Evolutionary conservation across 2,329 filamentous ascomycete species (phyloP).

Genomic region (Anthostomella pinea): DNA sequence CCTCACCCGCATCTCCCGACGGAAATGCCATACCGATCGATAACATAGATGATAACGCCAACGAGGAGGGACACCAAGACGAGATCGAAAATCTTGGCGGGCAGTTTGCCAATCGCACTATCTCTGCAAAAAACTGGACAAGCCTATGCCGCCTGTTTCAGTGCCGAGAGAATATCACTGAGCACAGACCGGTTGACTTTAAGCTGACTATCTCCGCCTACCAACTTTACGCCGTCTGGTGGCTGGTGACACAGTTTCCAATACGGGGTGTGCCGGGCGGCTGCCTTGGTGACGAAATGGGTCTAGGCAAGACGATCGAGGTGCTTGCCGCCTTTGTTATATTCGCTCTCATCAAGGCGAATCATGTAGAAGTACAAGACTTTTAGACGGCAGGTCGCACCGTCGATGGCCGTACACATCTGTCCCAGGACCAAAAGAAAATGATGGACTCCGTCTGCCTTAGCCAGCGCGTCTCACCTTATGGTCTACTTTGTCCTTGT

Average conservation of each 20-base stretch:
- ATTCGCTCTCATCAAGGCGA: conserved; percentile 4
- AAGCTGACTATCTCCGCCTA: conserved; percentile 5
- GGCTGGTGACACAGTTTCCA: conserved; percentile 1
- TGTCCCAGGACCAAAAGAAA: neutral
- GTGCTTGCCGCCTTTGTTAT: neutral
- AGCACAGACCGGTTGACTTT: conserved; percentile 1
- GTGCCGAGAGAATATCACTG: conserved; percentile 4
- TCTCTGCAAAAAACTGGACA: conserved; percentile 5
- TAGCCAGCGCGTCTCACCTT: no score
- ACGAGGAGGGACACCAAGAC: conserved; percentile 1
- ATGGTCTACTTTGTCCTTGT: conserved; percentile 1
- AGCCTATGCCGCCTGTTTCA: conserved; percentile 6
- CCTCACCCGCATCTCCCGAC: neutral
- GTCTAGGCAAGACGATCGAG: conserved; percentile 3
- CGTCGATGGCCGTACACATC: neutral
- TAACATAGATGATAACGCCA: neutral
- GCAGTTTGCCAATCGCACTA: conserved; percentile 3
- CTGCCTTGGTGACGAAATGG: conserved; percentile 6
- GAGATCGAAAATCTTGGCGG: conserved; percentile 3
- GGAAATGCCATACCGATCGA: neutral
- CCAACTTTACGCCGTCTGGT: conserved; percentile 5
- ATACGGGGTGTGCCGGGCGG: conserved; percentile 1
- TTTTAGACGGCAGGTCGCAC: neutral
- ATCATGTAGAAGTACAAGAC: neutral
- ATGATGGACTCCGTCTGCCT: no score